Conservation (phyloP, 768 basidiomycete genomes). For the Mycena polygramma region DNA sequence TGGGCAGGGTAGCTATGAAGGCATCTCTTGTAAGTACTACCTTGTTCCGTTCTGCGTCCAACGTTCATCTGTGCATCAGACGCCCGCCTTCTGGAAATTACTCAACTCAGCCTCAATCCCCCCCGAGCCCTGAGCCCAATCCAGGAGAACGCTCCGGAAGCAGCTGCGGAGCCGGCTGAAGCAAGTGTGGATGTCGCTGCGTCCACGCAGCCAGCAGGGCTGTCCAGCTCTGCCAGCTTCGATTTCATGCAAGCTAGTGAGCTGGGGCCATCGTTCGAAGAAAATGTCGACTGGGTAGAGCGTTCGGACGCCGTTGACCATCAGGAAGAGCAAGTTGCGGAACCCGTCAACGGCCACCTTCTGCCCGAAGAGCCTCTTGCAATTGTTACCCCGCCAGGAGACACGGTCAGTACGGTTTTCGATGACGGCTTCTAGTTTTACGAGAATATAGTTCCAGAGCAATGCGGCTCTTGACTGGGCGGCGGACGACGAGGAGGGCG, state of each 20-base stretch:
- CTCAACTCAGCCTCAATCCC: constrained; percentile 65
- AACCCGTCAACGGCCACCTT: constrained; percentile 50
- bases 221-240: constrained; percentile 68
- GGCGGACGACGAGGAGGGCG: constrained; percentile 86
- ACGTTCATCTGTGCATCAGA: constrained; percentile 55
- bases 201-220: constrained; percentile 55
- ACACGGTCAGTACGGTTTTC: constrained; percentile 34
- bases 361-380: constrained; percentile 36
- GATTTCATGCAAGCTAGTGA: constrained; percentile 89
- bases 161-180: constrained; percentile 43
- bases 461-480: constrained; percentile 82
- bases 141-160: constrained; percentile 49
- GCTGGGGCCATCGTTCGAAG: constrained; percentile 70
- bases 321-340: constrained; percentile 44
- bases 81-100: constrained; percentile 71
- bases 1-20: constrained; percentile 71
- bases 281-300: constrained; percentile 70
- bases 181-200: constrained; percentile 46
- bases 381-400: constrained; percentile 24
- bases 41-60: constrained; percentile 21
- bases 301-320: constrained; percentile 53
- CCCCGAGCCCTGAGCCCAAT: constrained; percentile 56
- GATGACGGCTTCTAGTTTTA: constrained; percentile 3
- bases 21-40: constrained; percentile 68
- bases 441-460: constrained; percentile 40